Percentiles rank a stretch among this genome's conserved stretches.
These are phyloP conservation scores for Pezizomycotina sp. DNA, from an alignment of 2,329 filamentous ascomycete genomes.

Conservation along the genomic window DNA sequence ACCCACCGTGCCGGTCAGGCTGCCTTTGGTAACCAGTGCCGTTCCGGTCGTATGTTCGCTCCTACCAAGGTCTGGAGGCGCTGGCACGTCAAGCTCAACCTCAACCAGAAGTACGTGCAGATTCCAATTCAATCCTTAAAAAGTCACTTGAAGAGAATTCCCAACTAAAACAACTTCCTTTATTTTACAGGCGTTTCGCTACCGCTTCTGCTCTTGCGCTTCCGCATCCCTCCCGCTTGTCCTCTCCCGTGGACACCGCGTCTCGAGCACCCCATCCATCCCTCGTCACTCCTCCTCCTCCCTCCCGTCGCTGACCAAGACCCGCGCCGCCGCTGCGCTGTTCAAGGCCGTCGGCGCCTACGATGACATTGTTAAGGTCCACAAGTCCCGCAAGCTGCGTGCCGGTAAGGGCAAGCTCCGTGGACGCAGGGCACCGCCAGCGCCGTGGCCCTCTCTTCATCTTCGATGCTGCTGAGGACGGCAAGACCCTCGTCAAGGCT, in stretches of 20 bases:
- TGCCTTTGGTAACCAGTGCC: constrained; percentile 99
- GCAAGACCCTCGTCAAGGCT: constrained; percentile 79
- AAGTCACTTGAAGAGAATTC: constrained; percentile 10
- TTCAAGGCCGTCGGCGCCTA: constrained; percentile 83
- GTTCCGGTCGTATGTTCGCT: constrained; percentile 99
- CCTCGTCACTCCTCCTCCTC: constrained; percentile 84
- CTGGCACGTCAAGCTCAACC: constrained; percentile 99
- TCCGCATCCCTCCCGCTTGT: constrained; percentile 90
- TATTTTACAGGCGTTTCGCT: constrained; percentile 91
- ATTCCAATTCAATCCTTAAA: constrained; percentile 7
- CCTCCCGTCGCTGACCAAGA: constrained; percentile 77
- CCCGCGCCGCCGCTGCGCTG: constrained; percentile 67
- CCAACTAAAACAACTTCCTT: constrained; percentile 8
- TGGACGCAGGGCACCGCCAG: constrained; percentile 89
- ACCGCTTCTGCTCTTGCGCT: constrained; percentile 93
- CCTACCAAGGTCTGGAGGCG: constrained; percentile 99
- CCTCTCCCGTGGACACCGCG: constrained; percentile 90
- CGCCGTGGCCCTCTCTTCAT: constrained; percentile 94
- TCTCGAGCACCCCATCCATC: constrained; percentile 84
- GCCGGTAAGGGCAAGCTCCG: constrained; percentile 98
- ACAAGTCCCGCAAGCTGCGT: constrained; percentile 88
- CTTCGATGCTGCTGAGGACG: constrained; percentile 89
- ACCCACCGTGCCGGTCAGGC: constrained; percentile 99
- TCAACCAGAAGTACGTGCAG: constrained; percentile 70
- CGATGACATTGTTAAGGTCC: constrained; percentile 85